Evolutionary conservation across 148 eudicot genomes (phyloP), one percentile per base, ranked within the genome.

Genomic region (Rhododendron ferrugineum): DNA sequence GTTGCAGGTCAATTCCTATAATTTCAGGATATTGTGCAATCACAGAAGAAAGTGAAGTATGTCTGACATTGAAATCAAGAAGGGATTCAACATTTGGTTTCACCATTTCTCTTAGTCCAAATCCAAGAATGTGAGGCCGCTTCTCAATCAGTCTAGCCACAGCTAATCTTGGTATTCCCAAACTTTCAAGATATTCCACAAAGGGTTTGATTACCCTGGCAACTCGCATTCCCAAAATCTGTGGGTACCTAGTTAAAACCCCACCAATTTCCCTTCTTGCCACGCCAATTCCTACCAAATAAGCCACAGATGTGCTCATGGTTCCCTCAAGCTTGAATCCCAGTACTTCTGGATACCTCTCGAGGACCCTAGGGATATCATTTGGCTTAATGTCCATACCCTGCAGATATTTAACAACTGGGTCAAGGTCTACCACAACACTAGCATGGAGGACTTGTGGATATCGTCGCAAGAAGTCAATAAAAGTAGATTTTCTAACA

Each of bases 311-410:
- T 78, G 98, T 97, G 88, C 99, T 97, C 99, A 97, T 97, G 36
- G 99, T 97, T 76, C 99, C 99, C 90, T 97, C 99, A 52, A 97
- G 98, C 89, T 95, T 97, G 76, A 95, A 97, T 47, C 99, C 99
- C 83, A 97, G 87, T 37, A 97, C 91, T 89, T 97, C 98, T 0
- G 99, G 99, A 84, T 97, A 97, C 73, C 76, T 92, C 91, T 95
- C 98, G 22, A 97, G 88, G 84, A 97, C 97, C 77, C 91, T 91
- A 84, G 98, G 98, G 82, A 97, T 91, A 90, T 95, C 93, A 62
- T 42, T 85, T 62, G 92, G 92, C 84, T 92, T 94, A 42, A 97
- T 90, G 86, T 92, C 98, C 94, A 94, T 90, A 16, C 99, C 99
- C 83, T 91, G 95, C 70, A 97, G 94, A 90, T 95, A 97, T 66